Base-by-base conservation (phyloP, 2,329 filamentous ascomycete species). In the Talaromyces sp. region DNA sequence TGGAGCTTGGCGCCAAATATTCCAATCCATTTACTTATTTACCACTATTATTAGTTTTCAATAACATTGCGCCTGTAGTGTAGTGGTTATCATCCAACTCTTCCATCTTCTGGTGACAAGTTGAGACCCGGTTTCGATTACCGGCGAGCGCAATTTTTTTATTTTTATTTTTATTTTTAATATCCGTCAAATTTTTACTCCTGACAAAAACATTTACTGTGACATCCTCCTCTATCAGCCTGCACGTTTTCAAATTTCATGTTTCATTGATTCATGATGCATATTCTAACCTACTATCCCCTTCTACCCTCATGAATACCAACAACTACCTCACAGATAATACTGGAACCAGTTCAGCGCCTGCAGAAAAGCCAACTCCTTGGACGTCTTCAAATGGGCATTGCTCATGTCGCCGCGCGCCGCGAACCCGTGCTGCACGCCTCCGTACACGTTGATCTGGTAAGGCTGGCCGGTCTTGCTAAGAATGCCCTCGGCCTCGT, bases 281-380 rank as follows among this genome's bases (percentile, higher is more conserved):
- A 3, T 27, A 47, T 47, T 27, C 27, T 36, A 36, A 47, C 27
- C 7, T 27, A 8, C 18, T 23, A 2, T 23, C 2, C 23, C 23
- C 23, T 23, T 23, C 23, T 23, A 23, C 23, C 23, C 23, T 23
- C 23, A 23, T 23, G 23, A 23, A 23, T 23, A 23, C 23, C 23
- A 23, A 2, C 23, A 23, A 2, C 23, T 23, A 23, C 6, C 28
- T 68, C 70, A 75, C 64, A 89, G 72, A 72, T 83, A 81, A 74
- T 87, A 80, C 67, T 90, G 83, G 67, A 96, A 92, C 91, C 91
- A 96, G 58, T 80, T 73, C 57, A 92, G 81, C 40, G 90, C 90
- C 81, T 95, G 91, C 65, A 82, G 70, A 72, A 95, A 95, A 5
- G 91, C 91, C 76, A 89, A 86, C 77, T 96, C 90, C 83, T 91